Conservation (phyloP, 305 asterid genomes). For the Fraxinus greggii region DNA sequence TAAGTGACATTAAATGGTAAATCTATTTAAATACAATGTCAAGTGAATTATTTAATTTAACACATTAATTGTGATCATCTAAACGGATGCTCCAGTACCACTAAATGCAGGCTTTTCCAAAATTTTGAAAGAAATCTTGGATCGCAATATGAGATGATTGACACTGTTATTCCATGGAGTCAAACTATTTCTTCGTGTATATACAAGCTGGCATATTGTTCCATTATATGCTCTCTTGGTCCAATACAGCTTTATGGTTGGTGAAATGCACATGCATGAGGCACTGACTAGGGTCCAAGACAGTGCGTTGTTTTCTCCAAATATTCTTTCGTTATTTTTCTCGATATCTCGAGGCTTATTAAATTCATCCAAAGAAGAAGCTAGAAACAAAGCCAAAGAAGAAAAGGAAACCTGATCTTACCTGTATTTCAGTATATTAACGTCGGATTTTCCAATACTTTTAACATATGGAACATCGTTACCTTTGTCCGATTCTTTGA, state of each 20-base stretch:
- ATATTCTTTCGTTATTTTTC: conserved; percentile 20
- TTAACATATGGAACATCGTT: conserved; percentile 35
- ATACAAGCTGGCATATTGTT: background rate
- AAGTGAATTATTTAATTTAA: too few relatives aligned
- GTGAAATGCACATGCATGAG: conserved; percentile 21
- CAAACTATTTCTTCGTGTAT: background rate
- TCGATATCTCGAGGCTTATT: conserved; percentile 17
- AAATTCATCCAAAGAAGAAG: conserved; percentile 17
- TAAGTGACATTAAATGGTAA: background rate
- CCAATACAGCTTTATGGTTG: conserved; percentile 5
- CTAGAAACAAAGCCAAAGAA: background rate
- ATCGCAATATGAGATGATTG: background rate
- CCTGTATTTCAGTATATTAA: conserved; percentile 22
- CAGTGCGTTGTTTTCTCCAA: conserved; percentile 14
- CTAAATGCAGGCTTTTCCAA: background rate
- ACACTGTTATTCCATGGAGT: background rate
- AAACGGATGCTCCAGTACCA: background rate
- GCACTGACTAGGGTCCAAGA: conserved; percentile 17
- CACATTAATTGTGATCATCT: background rate
- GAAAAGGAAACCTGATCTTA: conserved; percentile 14
- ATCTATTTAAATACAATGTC: background rate
- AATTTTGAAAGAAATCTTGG: background rate
- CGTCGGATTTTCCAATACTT: conserved; percentile 39
- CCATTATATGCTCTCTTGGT: background rate
- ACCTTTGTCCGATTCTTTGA: conserved; percentile 23